Percentiles rank a stretch among this genome's conserved stretches.
phyloP scores from a whole-genome alignment of 116 monocot species.

The Trichopus zeylanicus region DNA sequence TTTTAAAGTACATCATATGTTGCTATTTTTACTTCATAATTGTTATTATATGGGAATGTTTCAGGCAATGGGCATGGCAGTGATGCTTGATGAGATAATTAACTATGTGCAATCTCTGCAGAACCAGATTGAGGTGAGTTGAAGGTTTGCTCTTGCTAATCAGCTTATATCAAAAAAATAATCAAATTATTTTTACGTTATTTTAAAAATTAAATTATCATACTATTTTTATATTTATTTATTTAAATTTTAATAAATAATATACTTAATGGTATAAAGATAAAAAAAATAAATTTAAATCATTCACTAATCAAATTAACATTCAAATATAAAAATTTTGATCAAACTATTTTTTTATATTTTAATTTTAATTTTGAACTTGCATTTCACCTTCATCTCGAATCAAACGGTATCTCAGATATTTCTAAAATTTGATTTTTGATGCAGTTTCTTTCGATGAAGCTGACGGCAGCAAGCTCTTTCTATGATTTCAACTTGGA shows the following conservation, averaged over 20 bases:
- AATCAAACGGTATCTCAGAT: not conserved
- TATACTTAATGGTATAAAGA: not conserved
- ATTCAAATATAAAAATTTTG: not conserved
- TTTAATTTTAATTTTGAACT: too few species aligned
- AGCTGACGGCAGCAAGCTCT: slow-evolving; percentile 44
- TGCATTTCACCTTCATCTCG: too few species aligned
- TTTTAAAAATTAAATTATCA: not conserved
- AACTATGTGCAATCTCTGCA: slow-evolving; percentile 68
- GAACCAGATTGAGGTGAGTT: slow-evolving; percentile 66
- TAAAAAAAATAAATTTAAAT: too few species aligned
- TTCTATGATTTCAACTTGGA: slow-evolving; percentile 35
- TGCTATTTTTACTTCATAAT: not conserved
- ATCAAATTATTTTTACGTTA: too few species aligned
- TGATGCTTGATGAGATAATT: slow-evolving; percentile 72
- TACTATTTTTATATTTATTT: slow-evolving; percentile 12
- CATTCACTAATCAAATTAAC: too few species aligned
- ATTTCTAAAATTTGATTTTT: not conserved
- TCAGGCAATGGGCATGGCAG: slow-evolving; percentile 60
- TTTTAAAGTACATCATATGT: not conserved
- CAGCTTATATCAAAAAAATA: too few species aligned
- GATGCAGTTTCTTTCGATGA: slow-evolving; percentile 67
- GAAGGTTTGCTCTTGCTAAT: too few species aligned
- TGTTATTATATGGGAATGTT: not conserved
- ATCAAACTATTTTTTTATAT: too few species aligned
- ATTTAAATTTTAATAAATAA: slow-evolving; percentile 16